Conservation (phyloP, 306 rosid species). For the Vicia faba region DNA sequence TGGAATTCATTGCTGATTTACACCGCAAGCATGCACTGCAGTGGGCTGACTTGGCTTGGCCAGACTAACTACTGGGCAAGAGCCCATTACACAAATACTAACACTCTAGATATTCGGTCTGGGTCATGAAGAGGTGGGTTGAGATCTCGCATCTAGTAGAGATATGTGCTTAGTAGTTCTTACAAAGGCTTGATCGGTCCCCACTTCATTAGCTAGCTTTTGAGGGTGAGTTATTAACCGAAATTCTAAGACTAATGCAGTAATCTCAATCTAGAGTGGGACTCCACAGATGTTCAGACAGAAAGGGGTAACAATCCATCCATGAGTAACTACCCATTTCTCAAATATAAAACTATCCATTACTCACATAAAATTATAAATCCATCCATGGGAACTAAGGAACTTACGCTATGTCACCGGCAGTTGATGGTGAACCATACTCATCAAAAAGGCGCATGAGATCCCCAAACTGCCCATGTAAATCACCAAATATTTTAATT, state of each 20-base stretch:
- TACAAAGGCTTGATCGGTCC: neutral
- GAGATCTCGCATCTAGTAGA: neutral
- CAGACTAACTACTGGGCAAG: neutral
- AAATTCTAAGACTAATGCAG: neutral
- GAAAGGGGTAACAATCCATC: no score
- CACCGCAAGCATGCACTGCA: neutral
- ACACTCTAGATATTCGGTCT: neutral
- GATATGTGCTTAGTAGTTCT: neutral
- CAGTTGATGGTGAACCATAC: constrained; percentile 99
- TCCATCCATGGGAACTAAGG: constrained; percentile 25
- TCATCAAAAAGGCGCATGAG: constrained; percentile 99
- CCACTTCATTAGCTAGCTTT: neutral
- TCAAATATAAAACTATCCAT: neutral
- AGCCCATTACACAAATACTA: neutral
- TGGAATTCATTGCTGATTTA: neutral
- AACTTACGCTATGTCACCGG: constrained; percentile 99
- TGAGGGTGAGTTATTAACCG: neutral
- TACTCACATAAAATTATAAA: constrained; percentile 4
- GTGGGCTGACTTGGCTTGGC: neutral
- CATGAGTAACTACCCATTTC: no score
- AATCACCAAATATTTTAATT: constrained; percentile 97
- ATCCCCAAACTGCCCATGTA: constrained; percentile 99
- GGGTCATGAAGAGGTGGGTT: neutral
- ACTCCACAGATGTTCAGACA: neutral
- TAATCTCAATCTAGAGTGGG: neutral